Evolutionary conservation across 2,329 filamentous ascomycete genomes (phyloP).

Genomic region (Monilinia aucupariae): DNA sequence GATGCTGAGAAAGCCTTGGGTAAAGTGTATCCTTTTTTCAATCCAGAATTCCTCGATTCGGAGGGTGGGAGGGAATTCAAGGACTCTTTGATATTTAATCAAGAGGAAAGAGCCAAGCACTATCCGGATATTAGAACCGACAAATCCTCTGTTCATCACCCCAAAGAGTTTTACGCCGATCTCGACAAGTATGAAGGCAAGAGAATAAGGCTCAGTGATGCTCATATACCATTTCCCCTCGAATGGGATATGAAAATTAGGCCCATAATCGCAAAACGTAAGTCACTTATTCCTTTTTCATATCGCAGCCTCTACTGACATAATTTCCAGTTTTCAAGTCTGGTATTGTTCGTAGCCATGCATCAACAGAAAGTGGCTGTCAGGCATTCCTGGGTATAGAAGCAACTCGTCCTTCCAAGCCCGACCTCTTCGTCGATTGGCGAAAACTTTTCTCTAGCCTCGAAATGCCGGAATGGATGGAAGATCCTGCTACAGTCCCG

Average conservation of each 20-base stretch:
- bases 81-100: conserved; percentile 38
- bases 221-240: conserved; percentile 33
- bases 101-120: conserved; percentile 37
- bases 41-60: conserved; percentile 37
- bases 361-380: conserved; percentile 31
- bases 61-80: conserved; percentile 35
- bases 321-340: conserved; percentile 40
- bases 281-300: conserved; percentile 14
- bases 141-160: conserved; percentile 37
- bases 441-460: conserved; percentile 27
- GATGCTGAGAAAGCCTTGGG: conserved; percentile 38
- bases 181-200: conserved; percentile 17
- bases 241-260: conserved; percentile 40
- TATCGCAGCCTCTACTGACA: not conserved
- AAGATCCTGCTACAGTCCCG: conserved; percentile 36
- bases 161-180: conserved; percentile 37
- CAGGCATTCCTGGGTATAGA: conserved; percentile 39
- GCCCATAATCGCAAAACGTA: conserved; percentile 40
- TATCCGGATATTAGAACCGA: conserved; percentile 38
- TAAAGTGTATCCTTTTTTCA: conserved; percentile 40
- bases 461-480: conserved; percentile 30
- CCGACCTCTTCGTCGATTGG: conserved; percentile 44
- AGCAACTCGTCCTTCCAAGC: conserved; percentile 32
- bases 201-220: conserved; percentile 27
- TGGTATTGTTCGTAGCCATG: conserved; percentile 40